A percentile compares a stretch with the other conserved stretches of the same genome.
phyloP scores from a whole-genome alignment of 75 land plant species.

The Selaginella moellendorffii region DNA sequence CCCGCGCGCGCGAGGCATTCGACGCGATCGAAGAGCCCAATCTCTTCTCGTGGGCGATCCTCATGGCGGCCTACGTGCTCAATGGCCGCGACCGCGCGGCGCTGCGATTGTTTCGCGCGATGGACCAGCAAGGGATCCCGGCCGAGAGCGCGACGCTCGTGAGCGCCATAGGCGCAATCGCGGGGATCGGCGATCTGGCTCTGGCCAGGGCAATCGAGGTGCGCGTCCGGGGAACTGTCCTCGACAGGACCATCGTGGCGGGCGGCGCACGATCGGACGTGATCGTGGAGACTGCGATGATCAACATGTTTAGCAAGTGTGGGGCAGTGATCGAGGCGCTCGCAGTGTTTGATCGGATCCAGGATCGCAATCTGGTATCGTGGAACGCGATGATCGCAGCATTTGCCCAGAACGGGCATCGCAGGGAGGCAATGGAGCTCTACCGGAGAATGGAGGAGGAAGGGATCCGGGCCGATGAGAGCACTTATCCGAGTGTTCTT shows the following conservation, averaged over 20 bases:
- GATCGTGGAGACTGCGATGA: neutral
- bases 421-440: slow-evolving; percentile 26
- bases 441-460: slow-evolving; percentile 40
- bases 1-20: neutral
- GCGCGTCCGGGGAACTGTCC: neutral
- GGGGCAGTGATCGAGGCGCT: slow-evolving; percentile 32
- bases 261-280: neutral
- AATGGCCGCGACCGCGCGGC: neutral
- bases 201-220: neutral
- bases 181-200: neutral
- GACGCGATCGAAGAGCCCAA: neutral
- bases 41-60: neutral
- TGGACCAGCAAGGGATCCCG: neutral
- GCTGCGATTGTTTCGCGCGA: neutral
- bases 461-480: slow-evolving; percentile 49
- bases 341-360: slow-evolving; percentile 29
- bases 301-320: slow-evolving; percentile 27
- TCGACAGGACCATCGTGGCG: neutral
- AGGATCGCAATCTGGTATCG: slow-evolving; percentile 39
- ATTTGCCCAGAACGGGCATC: slow-evolving; percentile 42
- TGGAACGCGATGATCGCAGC: slow-evolving; percentile 79
- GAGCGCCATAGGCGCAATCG: neutral
- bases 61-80: neutral
- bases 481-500: slow-evolving; percentile 48
- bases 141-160: neutral